phyloP scores from a whole-genome alignment of 2,329 filamentous ascomycete species.

The Penicillium sp. region DNA sequence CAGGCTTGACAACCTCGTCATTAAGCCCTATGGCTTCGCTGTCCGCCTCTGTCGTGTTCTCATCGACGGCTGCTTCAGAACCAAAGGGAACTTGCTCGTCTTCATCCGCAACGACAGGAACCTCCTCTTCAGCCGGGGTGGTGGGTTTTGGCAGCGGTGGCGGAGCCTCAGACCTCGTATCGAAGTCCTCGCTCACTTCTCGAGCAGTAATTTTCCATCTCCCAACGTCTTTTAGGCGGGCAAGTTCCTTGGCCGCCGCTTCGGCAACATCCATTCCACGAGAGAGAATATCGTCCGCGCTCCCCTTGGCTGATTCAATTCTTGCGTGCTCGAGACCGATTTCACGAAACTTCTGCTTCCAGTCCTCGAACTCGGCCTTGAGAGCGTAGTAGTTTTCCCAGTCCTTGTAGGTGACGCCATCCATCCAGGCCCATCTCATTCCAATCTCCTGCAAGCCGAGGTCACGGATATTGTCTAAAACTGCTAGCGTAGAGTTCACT shows the following conservation, averaged over 20 bases:
- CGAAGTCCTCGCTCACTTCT: slow-evolving; percentile 80
- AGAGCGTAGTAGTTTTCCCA: slow-evolving; percentile 94
- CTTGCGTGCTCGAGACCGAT: slow-evolving; percentile 76
- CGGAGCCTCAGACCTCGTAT: slow-evolving; percentile 58
- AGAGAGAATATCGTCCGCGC: slow-evolving; percentile 73
- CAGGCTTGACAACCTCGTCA: background rate
- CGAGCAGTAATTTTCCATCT: slow-evolving; percentile 79
- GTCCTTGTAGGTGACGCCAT: slow-evolving; percentile 94
- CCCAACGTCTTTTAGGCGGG: slow-evolving; percentile 79
- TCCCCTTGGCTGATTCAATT: slow-evolving; percentile 69
- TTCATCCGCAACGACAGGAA: slow-evolving; percentile 19
- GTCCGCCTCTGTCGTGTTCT: background rate
- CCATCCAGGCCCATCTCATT: slow-evolving; percentile 93
- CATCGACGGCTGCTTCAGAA: background rate
- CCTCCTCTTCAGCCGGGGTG: slow-evolving; percentile 12
- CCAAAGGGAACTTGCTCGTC: background rate
- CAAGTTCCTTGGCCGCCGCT: slow-evolving; percentile 77
- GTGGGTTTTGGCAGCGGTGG: slow-evolving; percentile 36
- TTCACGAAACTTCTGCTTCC: slow-evolving; percentile 80
- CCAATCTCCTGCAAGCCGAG: slow-evolving; percentile 89
- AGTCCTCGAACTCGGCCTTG: slow-evolving; percentile 79
- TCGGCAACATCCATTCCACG: slow-evolving; percentile 81
- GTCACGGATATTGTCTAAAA: slow-evolving; percentile 81
- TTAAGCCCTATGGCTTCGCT: background rate
- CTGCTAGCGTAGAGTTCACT: slow-evolving; percentile 79